Percentiles rank a stretch among this genome's conserved stretches.
Evolutionary conservation across 768 basidiomycete genomes (phyloP).

Genomic region (Cubamyces lactineus): DNA sequence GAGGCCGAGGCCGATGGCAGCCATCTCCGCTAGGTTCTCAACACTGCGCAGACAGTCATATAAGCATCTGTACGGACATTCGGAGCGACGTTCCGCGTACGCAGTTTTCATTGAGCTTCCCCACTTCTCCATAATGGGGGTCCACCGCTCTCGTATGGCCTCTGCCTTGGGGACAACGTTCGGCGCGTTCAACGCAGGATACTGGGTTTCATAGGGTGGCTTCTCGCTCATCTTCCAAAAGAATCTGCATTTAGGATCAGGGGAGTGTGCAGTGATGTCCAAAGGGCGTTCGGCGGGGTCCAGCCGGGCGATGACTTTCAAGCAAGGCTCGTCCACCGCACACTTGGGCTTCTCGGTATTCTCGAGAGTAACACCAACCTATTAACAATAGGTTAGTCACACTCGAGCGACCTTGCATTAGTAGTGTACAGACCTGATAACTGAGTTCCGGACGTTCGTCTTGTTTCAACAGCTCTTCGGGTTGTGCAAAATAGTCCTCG

Average conservation of each 20-base stretch:
- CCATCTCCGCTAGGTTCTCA: slow-evolving; percentile 86
- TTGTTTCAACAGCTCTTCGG: slow-evolving; percentile 57
- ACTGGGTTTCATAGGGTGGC: slow-evolving; percentile 79
- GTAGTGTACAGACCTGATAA: slow-evolving; percentile 72
- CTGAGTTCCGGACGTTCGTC: slow-evolving; percentile 86
- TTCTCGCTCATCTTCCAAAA: slow-evolving; percentile 83
- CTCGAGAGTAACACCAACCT: slow-evolving; percentile 91
- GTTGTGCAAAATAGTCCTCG: slow-evolving; percentile 92
- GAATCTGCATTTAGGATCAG: slow-evolving; percentile 95
- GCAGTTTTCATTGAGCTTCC: slow-evolving; percentile 86
- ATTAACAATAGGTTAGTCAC: neutral
- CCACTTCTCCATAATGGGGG: slow-evolving; percentile 80
- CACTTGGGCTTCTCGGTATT: slow-evolving; percentile 94
- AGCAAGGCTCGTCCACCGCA: slow-evolving; percentile 81
- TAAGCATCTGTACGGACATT: neutral
- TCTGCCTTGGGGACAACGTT: slow-evolving; percentile 79
- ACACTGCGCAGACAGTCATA: slow-evolving; percentile 54
- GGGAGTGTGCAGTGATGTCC: slow-evolving; percentile 76
- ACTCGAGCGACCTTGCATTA: neutral
- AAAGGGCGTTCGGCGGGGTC: slow-evolving; percentile 82
- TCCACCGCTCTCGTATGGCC: slow-evolving; percentile 65
- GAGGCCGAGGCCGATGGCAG: slow-evolving; percentile 80
- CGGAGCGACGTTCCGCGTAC: slow-evolving; percentile 49
- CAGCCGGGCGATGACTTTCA: slow-evolving; percentile 74
- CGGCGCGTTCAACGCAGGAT: slow-evolving; percentile 74